Percentiles rank a stretch among this genome's conserved stretches.
phyloP scores from a whole-genome alignment of 1,139 yeast genomes.

The Saccharomyces hybrid region DNA sequence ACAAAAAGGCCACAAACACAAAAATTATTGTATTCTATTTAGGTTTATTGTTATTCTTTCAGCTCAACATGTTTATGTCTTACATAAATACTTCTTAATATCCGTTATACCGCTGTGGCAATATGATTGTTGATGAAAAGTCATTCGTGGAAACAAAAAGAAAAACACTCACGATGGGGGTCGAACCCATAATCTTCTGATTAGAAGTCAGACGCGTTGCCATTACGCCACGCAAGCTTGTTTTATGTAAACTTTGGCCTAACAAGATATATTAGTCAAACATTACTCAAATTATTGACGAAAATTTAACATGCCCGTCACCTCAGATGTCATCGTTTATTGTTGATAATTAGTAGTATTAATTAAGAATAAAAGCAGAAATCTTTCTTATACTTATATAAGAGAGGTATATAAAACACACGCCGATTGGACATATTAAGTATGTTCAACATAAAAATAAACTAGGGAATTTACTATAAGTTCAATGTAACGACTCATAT shows the following conservation, averaged over 20 bases:
- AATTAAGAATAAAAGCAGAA: no score
- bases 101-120: neutral
- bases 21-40: neutral
- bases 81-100: neutral
- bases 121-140: neutral
- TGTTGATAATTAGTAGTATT: no score
- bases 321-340: no score
- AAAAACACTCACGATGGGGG: constrained; percentile 48
- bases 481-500: no score
- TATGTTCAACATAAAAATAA: no score
- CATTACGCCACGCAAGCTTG: constrained; percentile 53
- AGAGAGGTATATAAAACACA: no score
- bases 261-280: no score
- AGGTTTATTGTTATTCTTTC: neutral
- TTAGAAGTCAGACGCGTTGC: constrained; percentile 57
- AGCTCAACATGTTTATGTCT: neutral
- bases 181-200: constrained; percentile 56
- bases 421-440: no score
- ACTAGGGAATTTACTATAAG: no score
- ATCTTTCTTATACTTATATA: no score
- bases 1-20: neutral
- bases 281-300: no score
- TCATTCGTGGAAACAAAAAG: neutral
- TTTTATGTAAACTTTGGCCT: neutral
- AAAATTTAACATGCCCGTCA: no score